A percentile compares a stretch with the other conserved stretches of the same genome.
Evolutionary conservation across 2,329 filamentous ascomycete species (phyloP).

Genomic region (Colletotrichum salicis): DNA sequence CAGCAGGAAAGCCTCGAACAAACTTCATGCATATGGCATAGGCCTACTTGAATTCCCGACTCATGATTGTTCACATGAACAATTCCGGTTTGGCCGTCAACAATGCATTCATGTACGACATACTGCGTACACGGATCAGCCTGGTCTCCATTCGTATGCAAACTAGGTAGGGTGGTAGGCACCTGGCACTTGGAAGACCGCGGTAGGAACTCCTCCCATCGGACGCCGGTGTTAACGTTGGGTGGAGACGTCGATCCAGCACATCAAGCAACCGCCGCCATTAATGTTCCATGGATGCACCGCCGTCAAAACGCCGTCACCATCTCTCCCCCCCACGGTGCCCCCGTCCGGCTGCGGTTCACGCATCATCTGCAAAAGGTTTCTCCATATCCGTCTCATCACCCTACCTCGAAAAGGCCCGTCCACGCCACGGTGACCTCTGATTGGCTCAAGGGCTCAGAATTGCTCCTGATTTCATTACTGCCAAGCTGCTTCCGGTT

Average conservation of each 20-base stretch:
- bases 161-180: too few species aligned
- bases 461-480: not conserved
- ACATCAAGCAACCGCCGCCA: constrained; percentile 7
- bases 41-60: not conserved
- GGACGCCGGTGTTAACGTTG: constrained; percentile 1
- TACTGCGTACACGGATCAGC: not conserved
- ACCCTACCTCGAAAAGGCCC: not conserved
- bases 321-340: not conserved
- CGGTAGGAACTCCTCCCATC: not conserved
- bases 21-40: not conserved
- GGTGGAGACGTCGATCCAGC: constrained; percentile 26
- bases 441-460: not conserved
- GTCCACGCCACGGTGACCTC: not conserved
- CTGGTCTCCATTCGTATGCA: not conserved
- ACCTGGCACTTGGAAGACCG: too few species aligned
- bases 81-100: not conserved
- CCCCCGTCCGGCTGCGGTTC: not conserved
- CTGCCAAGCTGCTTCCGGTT: constrained; percentile 11
- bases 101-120: not conserved
- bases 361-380: constrained; percentile 12
- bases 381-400: constrained; percentile 17
- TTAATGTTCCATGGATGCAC: not conserved
- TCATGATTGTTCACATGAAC: not conserved
- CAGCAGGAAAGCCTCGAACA: not conserved
- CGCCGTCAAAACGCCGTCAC: not conserved